Conservation (phyloP, 257 asterid species). For the Cynanchum wilfordii region DNA sequence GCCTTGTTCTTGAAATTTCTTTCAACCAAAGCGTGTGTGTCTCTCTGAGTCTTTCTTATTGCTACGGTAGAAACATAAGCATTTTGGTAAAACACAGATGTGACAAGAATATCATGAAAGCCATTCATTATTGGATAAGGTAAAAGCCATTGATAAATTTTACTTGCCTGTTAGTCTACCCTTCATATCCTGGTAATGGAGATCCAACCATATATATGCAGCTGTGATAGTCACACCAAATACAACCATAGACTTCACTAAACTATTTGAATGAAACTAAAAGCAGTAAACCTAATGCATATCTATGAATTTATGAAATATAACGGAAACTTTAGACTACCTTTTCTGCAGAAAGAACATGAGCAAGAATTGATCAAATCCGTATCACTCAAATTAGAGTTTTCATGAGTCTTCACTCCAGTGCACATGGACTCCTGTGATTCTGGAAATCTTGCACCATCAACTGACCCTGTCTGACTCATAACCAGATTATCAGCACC, state of each 20-base stretch:
- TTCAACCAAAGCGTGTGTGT: slow-evolving; percentile 67
- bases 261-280: slow-evolving; percentile 5
- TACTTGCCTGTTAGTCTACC: slow-evolving; percentile 67
- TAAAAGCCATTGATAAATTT: not conserved
- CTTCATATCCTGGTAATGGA: slow-evolving; percentile 71
- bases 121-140: not conserved
- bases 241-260: slow-evolving; percentile 18
- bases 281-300: not conserved
- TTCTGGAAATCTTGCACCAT: slow-evolving; percentile 43
- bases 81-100: slow-evolving; percentile 6
- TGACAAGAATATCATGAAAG: not conserved
- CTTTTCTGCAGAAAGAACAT: slow-evolving; percentile 83
- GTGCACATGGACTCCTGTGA: slow-evolving; percentile 68
- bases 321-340: slow-evolving; percentile 26
- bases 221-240: slow-evolving; percentile 48
- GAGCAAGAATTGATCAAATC: slow-evolving; percentile 57
- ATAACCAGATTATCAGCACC: slow-evolving; percentile 42
- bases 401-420: slow-evolving; percentile 32
- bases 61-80: slow-evolving; percentile 30
- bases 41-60: slow-evolving; percentile 62
- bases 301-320: slow-evolving; percentile 2
- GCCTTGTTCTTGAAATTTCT: slow-evolving; percentile 43
- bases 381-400: slow-evolving; percentile 24
- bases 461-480: slow-evolving; percentile 68
- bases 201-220: slow-evolving; percentile 77